These are phyloP conservation scores for Brettanomyces anomalus DNA, from an alignment of 805 yeast genomes.

Conservation along the genomic window DNA sequence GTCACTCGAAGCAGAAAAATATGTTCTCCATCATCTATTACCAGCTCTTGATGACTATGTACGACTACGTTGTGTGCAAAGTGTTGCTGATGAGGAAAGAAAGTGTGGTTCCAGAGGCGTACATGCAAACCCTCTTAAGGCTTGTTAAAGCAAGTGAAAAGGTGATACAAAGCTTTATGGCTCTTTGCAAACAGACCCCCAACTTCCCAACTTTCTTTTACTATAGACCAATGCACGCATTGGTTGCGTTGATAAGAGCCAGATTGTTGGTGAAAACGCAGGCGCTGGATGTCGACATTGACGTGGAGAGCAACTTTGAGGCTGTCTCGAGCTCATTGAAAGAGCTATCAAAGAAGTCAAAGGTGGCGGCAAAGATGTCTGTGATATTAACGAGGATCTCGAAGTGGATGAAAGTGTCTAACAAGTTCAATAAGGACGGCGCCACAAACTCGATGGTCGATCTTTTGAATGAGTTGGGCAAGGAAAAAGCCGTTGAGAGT, in stretches of 20 bases:
- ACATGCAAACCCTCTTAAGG: constrained; percentile 30
- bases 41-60: constrained; percentile 41
- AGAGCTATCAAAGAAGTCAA: constrained; percentile 16
- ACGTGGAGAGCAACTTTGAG: constrained; percentile 25
- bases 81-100: constrained; percentile 23
- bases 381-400: constrained; percentile 27
- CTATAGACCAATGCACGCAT: constrained; percentile 45
- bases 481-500: constrained; percentile 35
- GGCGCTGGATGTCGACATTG: constrained; percentile 25
- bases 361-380: constrained; percentile 27
- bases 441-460: constrained; percentile 49
- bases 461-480: constrained; percentile 44
- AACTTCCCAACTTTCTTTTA: constrained; percentile 43
- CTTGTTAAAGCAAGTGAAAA: constrained; percentile 38
- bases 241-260: constrained; percentile 38
- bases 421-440: constrained; percentile 34
- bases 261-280: constrained; percentile 36
- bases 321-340: constrained; percentile 19
- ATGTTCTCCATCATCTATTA: constrained; percentile 38
- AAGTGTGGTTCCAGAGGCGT: constrained; percentile 21
- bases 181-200: constrained; percentile 29
- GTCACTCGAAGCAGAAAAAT: constrained; percentile 28
- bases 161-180: constrained; percentile 36
- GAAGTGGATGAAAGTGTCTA: constrained; percentile 31
- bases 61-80: constrained; percentile 42